Percentiles rank a stretch among this genome's conserved stretches.
These are phyloP conservation scores for Cryptococcus sp. DNA, from an alignment of 1,284 basidiomycete genomes.

Conservation along the genomic window DNA sequence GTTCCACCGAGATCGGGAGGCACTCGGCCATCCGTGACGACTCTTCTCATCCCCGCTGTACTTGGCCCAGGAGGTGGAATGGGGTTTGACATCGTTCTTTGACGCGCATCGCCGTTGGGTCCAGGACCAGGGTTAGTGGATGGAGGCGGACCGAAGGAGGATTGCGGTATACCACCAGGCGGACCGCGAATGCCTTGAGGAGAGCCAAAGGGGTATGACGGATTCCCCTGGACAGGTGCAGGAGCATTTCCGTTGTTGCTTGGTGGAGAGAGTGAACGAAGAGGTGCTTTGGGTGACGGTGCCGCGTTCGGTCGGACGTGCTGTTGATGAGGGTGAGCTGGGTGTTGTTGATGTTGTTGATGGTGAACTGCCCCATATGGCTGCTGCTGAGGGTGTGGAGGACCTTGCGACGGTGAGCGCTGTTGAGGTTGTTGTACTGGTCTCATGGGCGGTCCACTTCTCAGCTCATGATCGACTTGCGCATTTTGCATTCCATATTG, in stretches of 20 bases:
- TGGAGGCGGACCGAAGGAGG: constrained; percentile 38
- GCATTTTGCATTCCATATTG: constrained; percentile 92
- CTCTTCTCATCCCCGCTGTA: constrained; percentile 25
- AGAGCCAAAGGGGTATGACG: neutral
- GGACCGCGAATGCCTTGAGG: constrained; percentile 18
- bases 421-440: constrained; percentile 23
- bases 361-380: constrained; percentile 4
- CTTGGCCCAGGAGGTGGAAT: constrained; percentile 9
- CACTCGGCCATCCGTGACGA: constrained; percentile 38
- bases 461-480: constrained; percentile 78
- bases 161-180: constrained; percentile 31
- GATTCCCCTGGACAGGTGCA: neutral
- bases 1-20: constrained; percentile 9
- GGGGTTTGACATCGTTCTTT: constrained; percentile 30
- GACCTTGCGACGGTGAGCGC: constrained; percentile 7
- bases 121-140: constrained; percentile 10
- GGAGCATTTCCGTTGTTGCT: neutral
- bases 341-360: constrained; percentile 9
- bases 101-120: constrained; percentile 10
- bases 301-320: neutral
- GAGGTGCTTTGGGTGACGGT: neutral
- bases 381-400: constrained; percentile 3
- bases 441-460: constrained; percentile 15
- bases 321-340: constrained; percentile 6
- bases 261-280: neutral